Evolutionary conservation across 768 basidiomycete genomes (phyloP), one percentile per base, ranked within the genome.

Genomic region (Mycena haematopus): DNA sequence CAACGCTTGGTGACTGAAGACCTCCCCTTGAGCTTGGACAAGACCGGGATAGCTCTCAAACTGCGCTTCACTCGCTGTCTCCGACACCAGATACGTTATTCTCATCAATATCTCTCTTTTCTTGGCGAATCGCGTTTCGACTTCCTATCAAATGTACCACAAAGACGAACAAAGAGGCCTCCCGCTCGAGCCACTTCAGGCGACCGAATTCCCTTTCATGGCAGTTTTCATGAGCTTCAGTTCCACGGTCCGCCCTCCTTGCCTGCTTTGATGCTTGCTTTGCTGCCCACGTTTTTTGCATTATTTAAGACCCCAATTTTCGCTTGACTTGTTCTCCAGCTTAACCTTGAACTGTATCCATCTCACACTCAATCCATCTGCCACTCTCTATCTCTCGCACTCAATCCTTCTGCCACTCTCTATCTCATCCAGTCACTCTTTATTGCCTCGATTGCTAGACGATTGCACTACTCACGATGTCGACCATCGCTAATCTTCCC

Each of bases 401-500:
- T 33, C 52, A 47, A 60, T 36, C 52, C 57, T 35, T 50, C 52
- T 11, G 60, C 53, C 8, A 24, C 24, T 47, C 61, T 10, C 33
- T 36, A 25, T 52, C 46, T 50, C n/a, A 44, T 33, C 51, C 59
- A 33, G 52, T 38, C 29, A 65, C 44, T 22, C 40, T 45, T 15
- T 31, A 56, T 53, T 7, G 9, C 42, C 7, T 57, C 50, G 54
- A 62, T 62, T 24, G 64, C 65, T 45, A 56, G 52, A 38, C 51
- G 21, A 47, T 50, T 49, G 52, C 52, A 54, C 27, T 19, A 50
- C 24, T 52, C 45, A 46, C 57, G 22, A 63, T 45, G 64, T 52
- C 56, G 2, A 56, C 63, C 38, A 56, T 60, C 46, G 50, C 65
- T 7, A 65, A 56, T 31, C 67, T 71, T 29, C 68, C 70, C 17